A percentile compares a stretch with the other conserved stretches of the same genome.
Conservation (phyloP, 768 basidiomycete species). For the Lepiota venenata region DNA sequence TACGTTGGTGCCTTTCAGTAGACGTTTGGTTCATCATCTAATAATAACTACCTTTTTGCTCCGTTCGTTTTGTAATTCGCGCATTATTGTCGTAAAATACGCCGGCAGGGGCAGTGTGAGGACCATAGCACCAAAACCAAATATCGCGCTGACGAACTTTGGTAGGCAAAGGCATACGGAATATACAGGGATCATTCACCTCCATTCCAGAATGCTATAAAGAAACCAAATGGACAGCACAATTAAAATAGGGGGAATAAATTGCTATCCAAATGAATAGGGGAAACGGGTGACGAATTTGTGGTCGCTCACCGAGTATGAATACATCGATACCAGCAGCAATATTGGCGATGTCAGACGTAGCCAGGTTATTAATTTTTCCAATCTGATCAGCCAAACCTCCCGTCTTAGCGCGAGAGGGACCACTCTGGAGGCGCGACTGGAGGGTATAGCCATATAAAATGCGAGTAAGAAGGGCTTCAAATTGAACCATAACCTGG, state of each 20-base stretch:
- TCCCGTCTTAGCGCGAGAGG: slow-evolving; percentile 1
- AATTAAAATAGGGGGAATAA: slow-evolving; percentile 40
- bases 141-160: background rate
- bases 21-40: background rate
- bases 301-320: slow-evolving; percentile 16
- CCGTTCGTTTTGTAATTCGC: slow-evolving; percentile 35
- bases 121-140: background rate
- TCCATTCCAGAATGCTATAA: slow-evolving; percentile 43
- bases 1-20: slow-evolving; percentile 1
- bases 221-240: slow-evolving; percentile 38
- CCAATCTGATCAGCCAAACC: slow-evolving; percentile 55
- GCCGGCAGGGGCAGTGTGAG: slow-evolving; percentile 1
- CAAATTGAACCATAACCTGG: slow-evolving; percentile 13
- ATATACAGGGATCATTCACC: slow-evolving; percentile 19
- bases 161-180: background rate
- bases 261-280: slow-evolving; percentile 20
- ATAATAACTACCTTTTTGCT: slow-evolving; percentile 38
- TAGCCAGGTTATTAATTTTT: slow-evolving; percentile 74
- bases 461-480: slow-evolving; percentile 30
- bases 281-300: background rate
- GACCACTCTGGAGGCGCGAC: slow-evolving; percentile 1
- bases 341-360: slow-evolving; percentile 52
- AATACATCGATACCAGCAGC: slow-evolving; percentile 32
- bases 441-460: slow-evolving; percentile 12
- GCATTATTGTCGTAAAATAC: background rate